A percentile compares a stretch with the other conserved stretches of the same genome.
Evolutionary conservation across 768 basidiomycete species (phyloP).

Genomic region (Mycena maculata): DNA sequence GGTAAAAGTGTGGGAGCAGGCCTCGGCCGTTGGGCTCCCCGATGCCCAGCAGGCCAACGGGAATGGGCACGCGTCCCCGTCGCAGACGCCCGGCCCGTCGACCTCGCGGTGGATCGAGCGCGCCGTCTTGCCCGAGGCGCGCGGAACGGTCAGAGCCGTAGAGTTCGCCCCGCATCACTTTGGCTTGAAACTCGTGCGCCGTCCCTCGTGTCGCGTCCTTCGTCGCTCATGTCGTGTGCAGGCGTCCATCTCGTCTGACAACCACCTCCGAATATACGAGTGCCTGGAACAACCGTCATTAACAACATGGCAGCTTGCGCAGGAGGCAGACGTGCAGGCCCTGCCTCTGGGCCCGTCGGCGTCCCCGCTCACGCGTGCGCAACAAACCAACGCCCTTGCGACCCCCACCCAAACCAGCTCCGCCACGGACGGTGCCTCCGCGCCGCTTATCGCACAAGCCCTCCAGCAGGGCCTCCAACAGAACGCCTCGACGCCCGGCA

Average conservation of each 20-base stretch:
- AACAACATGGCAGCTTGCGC: conserved; percentile 77
- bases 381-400: conserved; percentile 68
- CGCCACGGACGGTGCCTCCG: conserved; percentile 66
- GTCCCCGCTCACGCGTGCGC: conserved; percentile 53
- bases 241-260: conserved; percentile 93
- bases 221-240: conserved; percentile 43
- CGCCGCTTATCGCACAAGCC: conserved; percentile 72
- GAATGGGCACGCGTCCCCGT: conserved; percentile 36
- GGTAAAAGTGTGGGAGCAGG: conserved; percentile 93
- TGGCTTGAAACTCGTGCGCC: conserved; percentile 86
- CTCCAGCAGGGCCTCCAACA: conserved; percentile 64
- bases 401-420: conserved; percentile 77
- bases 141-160: conserved; percentile 85
- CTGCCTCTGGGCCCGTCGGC: conserved; percentile 61
- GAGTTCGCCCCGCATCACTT: conserved; percentile 91
- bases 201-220: conserved; percentile 7
- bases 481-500: conserved; percentile 38
- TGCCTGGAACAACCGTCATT: conserved; percentile 83
- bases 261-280: conserved; percentile 89
- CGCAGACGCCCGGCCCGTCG: conserved; percentile 38
- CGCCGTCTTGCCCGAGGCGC: conserved; percentile 82
- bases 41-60: conserved; percentile 45
- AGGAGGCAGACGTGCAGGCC: conserved; percentile 79
- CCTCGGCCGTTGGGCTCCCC: conserved; percentile 43
- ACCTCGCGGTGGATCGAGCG: conserved; percentile 77